These are phyloP conservation scores for Trichoderma atroviride DNA, from an alignment of 2,329 filamentous ascomycete genomes.

Conservation along the genomic window DNA sequence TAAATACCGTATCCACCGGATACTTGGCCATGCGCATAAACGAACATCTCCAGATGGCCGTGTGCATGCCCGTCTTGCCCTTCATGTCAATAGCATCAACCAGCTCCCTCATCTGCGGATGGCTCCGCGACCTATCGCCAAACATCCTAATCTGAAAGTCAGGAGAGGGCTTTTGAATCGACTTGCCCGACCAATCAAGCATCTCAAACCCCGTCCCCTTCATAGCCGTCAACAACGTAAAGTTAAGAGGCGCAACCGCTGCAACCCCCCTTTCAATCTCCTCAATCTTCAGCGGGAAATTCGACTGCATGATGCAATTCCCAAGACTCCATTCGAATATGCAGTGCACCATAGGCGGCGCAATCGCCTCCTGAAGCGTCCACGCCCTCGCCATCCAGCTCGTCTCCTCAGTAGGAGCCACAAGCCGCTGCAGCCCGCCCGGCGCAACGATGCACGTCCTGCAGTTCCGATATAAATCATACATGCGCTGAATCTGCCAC, in stretches of 20 bases:
- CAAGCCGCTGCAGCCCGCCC: slow-evolving; percentile 8
- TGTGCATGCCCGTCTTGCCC: slow-evolving; percentile 14
- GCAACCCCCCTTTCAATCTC: neutral
- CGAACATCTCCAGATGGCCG: slow-evolving; percentile 11
- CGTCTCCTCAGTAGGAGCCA: slow-evolving; percentile 5
- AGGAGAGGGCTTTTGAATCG: neutral
- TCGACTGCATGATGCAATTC: neutral
- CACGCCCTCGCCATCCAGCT: slow-evolving; percentile 3
- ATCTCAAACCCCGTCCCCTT: neutral
- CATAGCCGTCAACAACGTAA: slow-evolving; percentile 4
- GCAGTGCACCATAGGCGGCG: slow-evolving; percentile 3
- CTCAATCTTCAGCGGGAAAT: neutral
- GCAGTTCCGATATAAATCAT: slow-evolving; percentile 1
- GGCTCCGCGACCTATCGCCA: neutral
- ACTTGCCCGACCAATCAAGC: neutral
- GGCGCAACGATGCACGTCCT: slow-evolving; percentile 11
- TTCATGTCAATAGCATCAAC: slow-evolving; percentile 19
- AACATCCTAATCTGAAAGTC: neutral
- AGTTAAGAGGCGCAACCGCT: neutral
- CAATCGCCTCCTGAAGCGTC: slow-evolving; percentile 15
- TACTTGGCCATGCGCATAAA: slow-evolving; percentile 15
- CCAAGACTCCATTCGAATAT: neutral
- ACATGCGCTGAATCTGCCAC: slow-evolving; percentile 24
- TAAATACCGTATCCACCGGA: slow-evolving; percentile 8
- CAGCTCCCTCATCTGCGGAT: neutral